Conservation (phyloP, 495 filamentous ascomycete species). For the Hypoxylon fragiforme region DNA sequence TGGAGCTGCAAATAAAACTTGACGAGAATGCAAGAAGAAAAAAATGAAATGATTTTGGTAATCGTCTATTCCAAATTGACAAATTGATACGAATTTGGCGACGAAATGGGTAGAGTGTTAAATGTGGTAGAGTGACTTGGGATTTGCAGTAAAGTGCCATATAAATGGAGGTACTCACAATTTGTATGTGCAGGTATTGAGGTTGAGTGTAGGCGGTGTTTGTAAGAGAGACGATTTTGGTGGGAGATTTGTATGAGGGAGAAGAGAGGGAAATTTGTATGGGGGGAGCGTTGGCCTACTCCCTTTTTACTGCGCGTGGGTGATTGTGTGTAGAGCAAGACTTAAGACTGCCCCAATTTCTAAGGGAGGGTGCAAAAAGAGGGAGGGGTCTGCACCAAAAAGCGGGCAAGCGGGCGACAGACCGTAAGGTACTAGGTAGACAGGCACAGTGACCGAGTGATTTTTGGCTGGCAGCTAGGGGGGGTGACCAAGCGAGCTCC, state of each 20-base stretch:
- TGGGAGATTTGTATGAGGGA: slow-evolving; percentile 65
- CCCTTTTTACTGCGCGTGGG: slow-evolving; percentile 65
- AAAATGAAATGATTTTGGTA: slow-evolving; percentile 7
- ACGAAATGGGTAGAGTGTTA: slow-evolving; percentile 6
- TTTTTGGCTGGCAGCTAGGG: slow-evolving; percentile 5
- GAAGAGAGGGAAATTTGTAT: slow-evolving; percentile 59
- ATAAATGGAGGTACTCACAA: slow-evolving; percentile 45
- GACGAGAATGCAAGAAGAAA: slow-evolving; percentile 25
- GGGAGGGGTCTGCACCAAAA: slow-evolving; percentile 34
- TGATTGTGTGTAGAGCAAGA: slow-evolving; percentile 53
- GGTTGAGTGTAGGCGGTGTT: slow-evolving; percentile 54
- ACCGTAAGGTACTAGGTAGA: slow-evolving; percentile 10
- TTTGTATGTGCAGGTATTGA: slow-evolving; percentile 41
- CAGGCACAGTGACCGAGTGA: slow-evolving; percentile 17
- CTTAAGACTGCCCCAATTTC: slow-evolving; percentile 39
- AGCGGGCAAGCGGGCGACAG: slow-evolving; percentile 33
- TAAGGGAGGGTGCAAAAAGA: slow-evolving; percentile 40
- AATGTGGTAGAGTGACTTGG: slow-evolving; percentile 39
- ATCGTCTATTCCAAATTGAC: background rate
- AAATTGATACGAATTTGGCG: slow-evolving; percentile 10
- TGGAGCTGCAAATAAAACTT: slow-evolving; percentile 18
- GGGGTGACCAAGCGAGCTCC: too few species aligned
- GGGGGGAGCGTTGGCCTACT: slow-evolving; percentile 52
- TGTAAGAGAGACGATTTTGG: slow-evolving; percentile 53
- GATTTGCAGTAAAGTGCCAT: slow-evolving; percentile 39